Evolutionary conservation across 805 yeast species (phyloP).

Genomic region (Tetrapisispora taiwanensis): DNA sequence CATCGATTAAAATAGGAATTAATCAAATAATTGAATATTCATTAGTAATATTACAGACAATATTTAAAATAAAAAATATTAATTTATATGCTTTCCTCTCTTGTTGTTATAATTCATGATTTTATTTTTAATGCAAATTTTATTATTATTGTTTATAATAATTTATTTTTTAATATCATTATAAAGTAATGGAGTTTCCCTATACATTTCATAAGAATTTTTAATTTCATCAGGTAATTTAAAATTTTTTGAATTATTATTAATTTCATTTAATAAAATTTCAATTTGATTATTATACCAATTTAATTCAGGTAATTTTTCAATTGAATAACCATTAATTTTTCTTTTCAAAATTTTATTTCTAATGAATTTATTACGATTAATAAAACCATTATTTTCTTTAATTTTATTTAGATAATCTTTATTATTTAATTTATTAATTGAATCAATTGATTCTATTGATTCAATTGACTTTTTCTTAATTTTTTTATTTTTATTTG

Average conservation of each 20-base stretch:
- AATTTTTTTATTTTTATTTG: not conserved
- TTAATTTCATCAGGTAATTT: slow-evolving; percentile 19
- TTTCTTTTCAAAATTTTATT: slow-evolving; percentile 1
- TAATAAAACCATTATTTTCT: not conserved
- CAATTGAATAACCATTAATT: not conserved
- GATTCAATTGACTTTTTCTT: not conserved
- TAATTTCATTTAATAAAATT: slow-evolving; percentile 4
- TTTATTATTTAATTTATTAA: not conserved
- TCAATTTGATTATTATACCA: slow-evolving; percentile 23
- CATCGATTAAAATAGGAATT: not conserved
- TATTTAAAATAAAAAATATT: no score
- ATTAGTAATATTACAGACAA: not conserved
- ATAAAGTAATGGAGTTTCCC: slow-evolving; percentile 23
- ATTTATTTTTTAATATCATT: slow-evolving; percentile 10
- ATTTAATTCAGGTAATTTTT: slow-evolving; percentile 15
- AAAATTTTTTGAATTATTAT: slow-evolving; percentile 5
- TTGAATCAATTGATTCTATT: not conserved
- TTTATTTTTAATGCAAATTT: not conserved
- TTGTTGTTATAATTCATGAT: no score
- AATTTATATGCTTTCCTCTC: no score
- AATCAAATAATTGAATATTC: not conserved
- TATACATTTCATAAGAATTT: slow-evolving; percentile 22
- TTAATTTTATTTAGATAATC: not conserved
- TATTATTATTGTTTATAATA: not conserved
- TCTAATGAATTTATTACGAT: not conserved